phyloP scores from a whole-genome alignment of 805 yeast species.

The Candida morakotiae region DNA sequence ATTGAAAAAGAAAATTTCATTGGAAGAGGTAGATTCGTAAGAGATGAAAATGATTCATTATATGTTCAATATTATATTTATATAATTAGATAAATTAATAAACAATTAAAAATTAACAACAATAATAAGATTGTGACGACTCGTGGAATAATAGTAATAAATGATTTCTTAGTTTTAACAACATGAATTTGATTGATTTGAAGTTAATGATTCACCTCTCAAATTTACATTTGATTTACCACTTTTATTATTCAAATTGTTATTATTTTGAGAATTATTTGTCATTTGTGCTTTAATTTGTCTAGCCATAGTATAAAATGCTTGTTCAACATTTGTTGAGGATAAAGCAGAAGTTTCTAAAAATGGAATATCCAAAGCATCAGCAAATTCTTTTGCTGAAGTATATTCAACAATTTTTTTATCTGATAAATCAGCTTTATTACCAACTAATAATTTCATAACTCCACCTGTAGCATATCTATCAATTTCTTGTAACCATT shows the following conservation, averaged over 20 bases:
- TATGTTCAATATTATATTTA: slow-evolving; percentile 56
- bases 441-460: slow-evolving; percentile 91
- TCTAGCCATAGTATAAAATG: slow-evolving; percentile 97
- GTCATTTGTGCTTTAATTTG: slow-evolving; percentile 96
- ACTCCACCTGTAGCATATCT: slow-evolving; percentile 98
- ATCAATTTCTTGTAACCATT: slow-evolving; percentile 98
- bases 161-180: slow-evolving; percentile 25
- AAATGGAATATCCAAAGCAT: slow-evolving; percentile 88
- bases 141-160: too few relatives aligned
- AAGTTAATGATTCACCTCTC: slow-evolving; percentile 58
- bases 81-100: slow-evolving; percentile 19
- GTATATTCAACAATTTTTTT: slow-evolving; percentile 94
- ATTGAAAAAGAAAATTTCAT: slow-evolving; percentile 42
- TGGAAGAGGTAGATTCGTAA: slow-evolving; percentile 58
- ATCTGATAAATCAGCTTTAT: slow-evolving; percentile 90
- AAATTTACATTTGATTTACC: slow-evolving; percentile 67
- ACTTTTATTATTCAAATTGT: slow-evolving; percentile 43
- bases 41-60: slow-evolving; percentile 41
- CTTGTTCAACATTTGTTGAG: slow-evolving; percentile 96
- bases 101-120: background rate
- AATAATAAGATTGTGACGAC: background rate
- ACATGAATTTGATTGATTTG: slow-evolving; percentile 36
- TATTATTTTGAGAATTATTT: slow-evolving; percentile 32
- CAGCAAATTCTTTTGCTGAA: slow-evolving; percentile 96
- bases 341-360: slow-evolving; percentile 94